Evolutionary conservation across 768 basidiomycete genomes (phyloP), one percentile per base, ranked within the genome.

Genomic region (Boletus bicolor): DNA sequence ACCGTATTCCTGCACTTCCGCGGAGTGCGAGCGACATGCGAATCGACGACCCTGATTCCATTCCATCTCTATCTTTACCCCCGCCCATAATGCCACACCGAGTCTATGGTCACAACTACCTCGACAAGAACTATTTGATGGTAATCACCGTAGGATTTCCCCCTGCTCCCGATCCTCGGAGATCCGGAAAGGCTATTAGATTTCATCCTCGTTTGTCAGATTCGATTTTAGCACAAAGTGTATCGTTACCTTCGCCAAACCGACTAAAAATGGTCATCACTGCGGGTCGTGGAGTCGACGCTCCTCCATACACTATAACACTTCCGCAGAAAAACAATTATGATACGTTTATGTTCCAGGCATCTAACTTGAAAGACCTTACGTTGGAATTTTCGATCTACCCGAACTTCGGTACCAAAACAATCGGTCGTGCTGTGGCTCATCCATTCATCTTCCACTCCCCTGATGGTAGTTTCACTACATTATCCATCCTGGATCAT

Each of bases 61-160:
- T 99, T 59, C 97, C 97, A 15, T 88, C 89, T 1, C 78, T 99
- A n/a, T 92, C 90, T 19, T 80, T 99, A 17, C 97, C 97, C 2
- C 97, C 97, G 1, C 97, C 97, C 2, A 98, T 98, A 68, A 96
- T 99, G 83, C 94, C 97, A 30, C 93, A 98, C 68, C 85, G 93
- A 51, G 90, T 96, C 34, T 99, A 99, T 69, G 96, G 96, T 7
- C 96, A 99, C 75, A 96, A 92, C 67, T 93, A 91, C 72, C 80
- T 99, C 49, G 93, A 96, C 72, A 87, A 84, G 65, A 85, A 85
- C 47, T 85, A 85, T 65, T 78, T 98, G 35, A 84, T 98, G 6
- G 91, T 96, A 64, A 79, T 99, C 44, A 84, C 88, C 0, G 83
- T 98, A 43, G 93, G 93, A 2, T 44, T 58, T n/a, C 60, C 63